Conservation (phyloP, 1,284 basidiomycete species). For the Pisolithus thermaeus region DNA sequence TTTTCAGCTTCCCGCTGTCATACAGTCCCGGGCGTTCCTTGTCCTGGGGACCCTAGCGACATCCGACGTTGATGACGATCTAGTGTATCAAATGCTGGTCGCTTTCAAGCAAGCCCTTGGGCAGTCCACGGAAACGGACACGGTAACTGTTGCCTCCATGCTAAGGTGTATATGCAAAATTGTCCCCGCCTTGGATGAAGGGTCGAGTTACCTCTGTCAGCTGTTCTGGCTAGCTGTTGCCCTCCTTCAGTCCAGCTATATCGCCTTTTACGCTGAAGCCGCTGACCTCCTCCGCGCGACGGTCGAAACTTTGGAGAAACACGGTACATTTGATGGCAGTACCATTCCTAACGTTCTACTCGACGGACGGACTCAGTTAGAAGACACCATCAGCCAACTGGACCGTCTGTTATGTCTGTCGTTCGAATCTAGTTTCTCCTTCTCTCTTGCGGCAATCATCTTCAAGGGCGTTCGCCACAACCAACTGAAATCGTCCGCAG, state of each 20-base stretch:
- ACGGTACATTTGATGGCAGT: conserved; percentile 49
- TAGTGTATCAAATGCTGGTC: conserved; percentile 84
- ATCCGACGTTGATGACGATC: conserved; percentile 81
- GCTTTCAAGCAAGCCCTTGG: conserved; percentile 66
- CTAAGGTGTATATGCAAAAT: conserved; percentile 78
- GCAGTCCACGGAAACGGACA: conserved; percentile 64
- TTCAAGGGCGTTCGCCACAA: conserved; percentile 81
- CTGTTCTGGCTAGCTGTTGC: conserved; percentile 86
- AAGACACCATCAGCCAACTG: conserved; percentile 67
- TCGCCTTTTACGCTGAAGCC: conserved; percentile 70
- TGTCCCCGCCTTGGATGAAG: conserved; percentile 60
- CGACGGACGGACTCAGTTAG: conserved; percentile 58
- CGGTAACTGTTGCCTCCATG: conserved; percentile 78
- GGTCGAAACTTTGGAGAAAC: conserved; percentile 59
- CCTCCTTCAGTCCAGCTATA: conserved; percentile 71
- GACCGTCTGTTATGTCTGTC: conserved; percentile 72
- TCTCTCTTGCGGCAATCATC: conserved; percentile 75
- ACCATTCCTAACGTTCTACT: conserved; percentile 58
- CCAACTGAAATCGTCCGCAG: conserved; percentile 54
- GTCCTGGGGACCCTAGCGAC: conserved; percentile 77
- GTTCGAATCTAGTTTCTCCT: conserved; percentile 76
- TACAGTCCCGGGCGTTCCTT: conserved; percentile 87
- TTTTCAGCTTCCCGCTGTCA: conserved; percentile 87
- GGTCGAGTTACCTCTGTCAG: conserved; percentile 68
- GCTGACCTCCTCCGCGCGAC: conserved; percentile 60